Evolutionary conservation across 345 rosid species (phyloP).

Genomic region (Physaria fendleri): DNA sequence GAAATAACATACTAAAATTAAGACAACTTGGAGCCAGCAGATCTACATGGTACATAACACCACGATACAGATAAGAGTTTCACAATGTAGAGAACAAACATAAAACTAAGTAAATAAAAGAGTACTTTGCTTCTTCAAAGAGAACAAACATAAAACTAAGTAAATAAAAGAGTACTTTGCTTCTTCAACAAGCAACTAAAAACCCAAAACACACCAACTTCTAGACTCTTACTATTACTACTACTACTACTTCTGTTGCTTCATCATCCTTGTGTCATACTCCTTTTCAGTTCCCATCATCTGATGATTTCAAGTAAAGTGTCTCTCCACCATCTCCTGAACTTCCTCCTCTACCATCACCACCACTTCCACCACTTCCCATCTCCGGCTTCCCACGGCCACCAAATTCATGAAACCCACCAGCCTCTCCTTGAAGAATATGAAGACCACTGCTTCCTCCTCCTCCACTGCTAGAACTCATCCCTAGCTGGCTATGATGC

Average conservation of each 20-base stretch:
- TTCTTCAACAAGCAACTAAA: constrained; percentile 20
- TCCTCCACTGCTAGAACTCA: constrained; percentile 68
- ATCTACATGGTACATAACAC: constrained; percentile 28
- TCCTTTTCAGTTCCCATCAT: constrained; percentile 63
- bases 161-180: constrained; percentile 18
- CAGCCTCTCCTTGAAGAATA: constrained; percentile 34
- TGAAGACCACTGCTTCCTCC: constrained; percentile 59
- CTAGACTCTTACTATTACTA: constrained; percentile 23
- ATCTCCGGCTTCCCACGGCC: constrained; percentile 85
- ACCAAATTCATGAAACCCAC: constrained; percentile 74
- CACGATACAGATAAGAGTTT: constrained; percentile 28
- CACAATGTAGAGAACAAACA: constrained; percentile 21
- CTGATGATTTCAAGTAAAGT: constrained; percentile 71
- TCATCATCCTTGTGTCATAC: constrained; percentile 26
- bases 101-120: constrained; percentile 15
- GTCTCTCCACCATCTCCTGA: constrained; percentile 86
- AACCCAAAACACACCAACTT: constrained; percentile 20
- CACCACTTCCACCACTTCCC: constrained; percentile 55
- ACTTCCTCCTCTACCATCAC: constrained; percentile 81
- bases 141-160: constrained; percentile 24
- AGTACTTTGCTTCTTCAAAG: constrained; percentile 21
- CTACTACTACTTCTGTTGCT: constrained; percentile 6
- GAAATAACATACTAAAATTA: constrained; percentile 23
- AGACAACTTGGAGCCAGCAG: constrained; percentile 25
- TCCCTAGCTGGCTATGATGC: constrained; percentile 90